Percentiles rank a stretch among this genome's conserved stretches.
phyloP scores from a whole-genome alignment of 2,329 filamentous ascomycete genomes.

The Botrytis paeoniae region DNA sequence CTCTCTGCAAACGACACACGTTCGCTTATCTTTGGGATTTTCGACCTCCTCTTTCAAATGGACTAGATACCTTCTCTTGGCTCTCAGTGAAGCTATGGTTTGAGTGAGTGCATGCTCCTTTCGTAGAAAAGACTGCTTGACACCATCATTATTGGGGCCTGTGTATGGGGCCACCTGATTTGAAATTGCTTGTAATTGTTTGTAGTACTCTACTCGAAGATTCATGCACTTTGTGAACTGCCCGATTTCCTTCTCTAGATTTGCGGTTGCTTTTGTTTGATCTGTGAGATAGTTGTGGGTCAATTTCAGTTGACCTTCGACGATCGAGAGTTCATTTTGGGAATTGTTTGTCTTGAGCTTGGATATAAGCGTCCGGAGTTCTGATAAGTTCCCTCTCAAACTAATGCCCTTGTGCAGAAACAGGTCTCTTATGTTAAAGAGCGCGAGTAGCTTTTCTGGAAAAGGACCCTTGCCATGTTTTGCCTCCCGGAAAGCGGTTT shows the following conservation, averaged over 20 bases:
- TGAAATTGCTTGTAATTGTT: constrained; percentile 85
- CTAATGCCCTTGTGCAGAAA: constrained; percentile 52
- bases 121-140: constrained; percentile 48
- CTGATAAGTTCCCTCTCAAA: constrained; percentile 69
- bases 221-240: constrained; percentile 79
- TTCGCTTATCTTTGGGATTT: constrained; percentile 60
- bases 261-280: constrained; percentile 49
- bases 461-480: constrained; percentile 64
- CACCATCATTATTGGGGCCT: constrained; percentile 41
- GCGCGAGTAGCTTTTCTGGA: constrained; percentile 57
- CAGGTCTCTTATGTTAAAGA: constrained; percentile 48
- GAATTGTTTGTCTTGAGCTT: constrained; percentile 61
- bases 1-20: constrained; percentile 84
- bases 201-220: constrained; percentile 81
- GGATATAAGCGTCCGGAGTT: constrained; percentile 62
- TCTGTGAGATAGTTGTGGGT: constrained; percentile 53
- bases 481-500: constrained; percentile 55
- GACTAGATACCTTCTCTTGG: constrained; percentile 72
- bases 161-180: constrained; percentile 79
- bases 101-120: constrained; percentile 56
- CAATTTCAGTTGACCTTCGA: constrained; percentile 59
- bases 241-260: constrained; percentile 68
- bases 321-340: constrained; percentile 61
- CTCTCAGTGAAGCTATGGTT: constrained; percentile 60
- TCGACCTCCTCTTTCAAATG: constrained; percentile 39